These are phyloP conservation scores for Sordariomycetes sp. DNA, from an alignment of 2,329 filamentous ascomycete species.

Conservation along the genomic window DNA sequence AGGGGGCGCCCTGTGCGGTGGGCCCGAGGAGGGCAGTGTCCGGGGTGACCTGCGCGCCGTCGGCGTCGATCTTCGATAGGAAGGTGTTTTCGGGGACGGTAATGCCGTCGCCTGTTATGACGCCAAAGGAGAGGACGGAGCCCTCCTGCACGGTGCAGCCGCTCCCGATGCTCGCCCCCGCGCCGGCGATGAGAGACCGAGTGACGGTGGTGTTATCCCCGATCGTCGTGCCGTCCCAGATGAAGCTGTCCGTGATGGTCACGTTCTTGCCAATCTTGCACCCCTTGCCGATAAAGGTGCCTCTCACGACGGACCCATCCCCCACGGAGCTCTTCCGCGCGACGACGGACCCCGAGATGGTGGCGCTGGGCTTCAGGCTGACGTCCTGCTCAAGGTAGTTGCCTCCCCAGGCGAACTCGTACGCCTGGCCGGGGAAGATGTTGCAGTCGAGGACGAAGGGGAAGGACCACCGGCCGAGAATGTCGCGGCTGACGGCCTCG, in stretches of 20 bases:
- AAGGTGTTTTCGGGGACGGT: conserved; percentile 22
- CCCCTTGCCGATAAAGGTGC: conserved; percentile 69
- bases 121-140: conserved; percentile 67
- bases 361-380: conserved; percentile 56
- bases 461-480: conserved; percentile 78
- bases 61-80: conserved; percentile 19
- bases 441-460: conserved; percentile 86
- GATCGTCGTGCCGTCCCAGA: conserved; percentile 77
- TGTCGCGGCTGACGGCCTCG: conserved; percentile 74
- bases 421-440: conserved; percentile 63
- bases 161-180: conserved; percentile 52
- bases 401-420: conserved; percentile 35
- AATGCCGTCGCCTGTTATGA: conserved; percentile 52
- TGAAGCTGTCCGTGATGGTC: conserved; percentile 62
- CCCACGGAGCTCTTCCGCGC: conserved; percentile 67
- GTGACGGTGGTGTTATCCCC: conserved; percentile 60
- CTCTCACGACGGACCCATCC: conserved; percentile 53
- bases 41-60: conserved; percentile 21
- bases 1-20: conserved; percentile 34
- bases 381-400: conserved; percentile 57
- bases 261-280: conserved; percentile 84
- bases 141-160: conserved; percentile 57
- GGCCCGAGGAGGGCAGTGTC: conserved; percentile 34
- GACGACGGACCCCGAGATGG: conserved; percentile 59
- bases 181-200: conserved; percentile 64